Conservation (phyloP, 1,284 basidiomycete species). For the Phylloporus sp. region DNA sequence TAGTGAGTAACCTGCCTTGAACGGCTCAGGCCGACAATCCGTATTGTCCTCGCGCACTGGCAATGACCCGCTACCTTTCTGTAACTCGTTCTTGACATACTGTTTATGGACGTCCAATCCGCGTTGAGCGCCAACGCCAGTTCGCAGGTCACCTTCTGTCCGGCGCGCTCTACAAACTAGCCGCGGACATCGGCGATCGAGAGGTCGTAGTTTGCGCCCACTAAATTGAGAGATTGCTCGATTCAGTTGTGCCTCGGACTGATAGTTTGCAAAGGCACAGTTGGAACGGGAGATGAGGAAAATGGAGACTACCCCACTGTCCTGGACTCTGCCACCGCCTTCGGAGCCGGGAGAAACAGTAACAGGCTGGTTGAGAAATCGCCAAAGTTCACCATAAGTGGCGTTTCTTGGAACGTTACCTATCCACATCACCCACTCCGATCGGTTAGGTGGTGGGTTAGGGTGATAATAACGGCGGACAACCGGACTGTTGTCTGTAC, state of each 20-base stretch:
- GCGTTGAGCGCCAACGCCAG: slow-evolving; percentile 91
- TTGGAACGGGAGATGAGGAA: slow-evolving; percentile 93
- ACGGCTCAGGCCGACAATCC: not conserved
- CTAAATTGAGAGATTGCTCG: slow-evolving; percentile 77
- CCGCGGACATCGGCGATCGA: slow-evolving; percentile 75
- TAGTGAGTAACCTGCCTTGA: slow-evolving; percentile 12
- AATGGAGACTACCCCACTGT: slow-evolving; percentile 79
- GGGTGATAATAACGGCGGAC: slow-evolving; percentile 59
- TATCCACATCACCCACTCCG: slow-evolving; percentile 96
- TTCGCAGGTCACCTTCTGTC: slow-evolving; percentile 85
- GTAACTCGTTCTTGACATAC: slow-evolving; percentile 70
- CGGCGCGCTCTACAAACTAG: slow-evolving; percentile 87
- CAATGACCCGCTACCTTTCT: slow-evolving; percentile 35
- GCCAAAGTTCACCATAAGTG: slow-evolving; percentile 87
- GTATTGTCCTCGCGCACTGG: slow-evolving; percentile 21
- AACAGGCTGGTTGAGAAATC: slow-evolving; percentile 69
- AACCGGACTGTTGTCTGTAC: slow-evolving; percentile 27
- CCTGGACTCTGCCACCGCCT: slow-evolving; percentile 11
- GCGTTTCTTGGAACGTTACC: slow-evolving; percentile 89
- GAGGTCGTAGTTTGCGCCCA: slow-evolving; percentile 64
- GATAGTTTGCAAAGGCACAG: slow-evolving; percentile 93
- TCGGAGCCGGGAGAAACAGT: slow-evolving; percentile 12
- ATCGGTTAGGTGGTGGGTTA: slow-evolving; percentile 71
- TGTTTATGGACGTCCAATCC: slow-evolving; percentile 84
- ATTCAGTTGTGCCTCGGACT: slow-evolving; percentile 63